phyloP scores from a whole-genome alignment of 2,329 filamentous ascomycete species.

The Dissoconium aciculare region DNA sequence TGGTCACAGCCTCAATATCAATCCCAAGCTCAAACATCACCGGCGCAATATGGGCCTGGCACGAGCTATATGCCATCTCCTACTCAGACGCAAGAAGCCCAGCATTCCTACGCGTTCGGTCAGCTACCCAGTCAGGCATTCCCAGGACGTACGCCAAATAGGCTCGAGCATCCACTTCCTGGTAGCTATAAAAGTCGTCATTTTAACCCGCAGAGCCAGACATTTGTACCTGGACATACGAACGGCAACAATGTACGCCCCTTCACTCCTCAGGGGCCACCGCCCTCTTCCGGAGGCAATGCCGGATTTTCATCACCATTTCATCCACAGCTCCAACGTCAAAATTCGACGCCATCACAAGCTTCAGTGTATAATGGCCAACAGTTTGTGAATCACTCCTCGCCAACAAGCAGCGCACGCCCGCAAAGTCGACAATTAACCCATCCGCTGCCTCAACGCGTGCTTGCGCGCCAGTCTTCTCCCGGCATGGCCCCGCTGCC shows the following conservation, averaged over 20 bases:
- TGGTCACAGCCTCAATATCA: slow-evolving; percentile 13
- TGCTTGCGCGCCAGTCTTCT: slow-evolving; percentile 23
- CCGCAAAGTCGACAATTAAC: slow-evolving; percentile 15
- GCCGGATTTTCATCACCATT: slow-evolving; percentile 5
- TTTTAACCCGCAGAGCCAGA: slow-evolving; percentile 89
- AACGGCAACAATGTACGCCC: slow-evolving; percentile 7
- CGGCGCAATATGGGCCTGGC: slow-evolving; percentile 7
- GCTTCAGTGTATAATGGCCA: slow-evolving; percentile 16
- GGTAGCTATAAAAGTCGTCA: slow-evolving; percentile 71
- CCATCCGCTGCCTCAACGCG: slow-evolving; percentile 25
- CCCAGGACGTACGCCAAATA: slow-evolving; percentile 54
- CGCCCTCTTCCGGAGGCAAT: slow-evolving; percentile 6
- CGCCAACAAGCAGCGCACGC: slow-evolving; percentile 10
- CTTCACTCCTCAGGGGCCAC: slow-evolving; percentile 13
- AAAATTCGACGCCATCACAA: slow-evolving; percentile 21
- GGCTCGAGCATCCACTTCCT: slow-evolving; percentile 67
- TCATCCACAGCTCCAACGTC: slow-evolving; percentile 17
- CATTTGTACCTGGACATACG: slow-evolving; percentile 58
- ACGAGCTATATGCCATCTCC: slow-evolving; percentile 16
- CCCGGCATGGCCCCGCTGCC: slow-evolving; percentile 22
- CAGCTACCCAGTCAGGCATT: slow-evolving; percentile 59
- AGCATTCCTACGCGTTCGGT: slow-evolving; percentile 54
- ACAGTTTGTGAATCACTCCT: slow-evolving; percentile 9
- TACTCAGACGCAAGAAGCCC: slow-evolving; percentile 23
- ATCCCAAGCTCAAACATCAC: background rate